Percentiles rank a stretch among this genome's conserved stretches.
Conservation (phyloP, 768 basidiomycete species). For the Ramaria rubella region DNA sequence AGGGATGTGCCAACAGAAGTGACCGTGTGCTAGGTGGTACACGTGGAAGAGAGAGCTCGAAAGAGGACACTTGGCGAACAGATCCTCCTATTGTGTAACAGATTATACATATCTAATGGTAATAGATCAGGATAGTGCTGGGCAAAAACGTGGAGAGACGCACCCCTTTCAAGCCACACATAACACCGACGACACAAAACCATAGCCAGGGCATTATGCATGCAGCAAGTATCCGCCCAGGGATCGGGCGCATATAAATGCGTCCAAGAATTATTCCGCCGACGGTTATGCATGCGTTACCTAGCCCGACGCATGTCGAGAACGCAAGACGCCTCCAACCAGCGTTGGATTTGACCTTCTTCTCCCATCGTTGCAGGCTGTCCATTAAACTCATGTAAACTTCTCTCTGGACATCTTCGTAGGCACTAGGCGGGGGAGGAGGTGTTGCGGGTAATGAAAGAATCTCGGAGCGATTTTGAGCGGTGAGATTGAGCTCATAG, state of each 20-base stretch:
- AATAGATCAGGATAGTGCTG: not conserved
- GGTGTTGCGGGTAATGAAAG: not conserved
- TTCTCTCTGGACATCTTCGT: not conserved
- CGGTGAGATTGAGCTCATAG: not conserved
- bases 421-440: not conserved
- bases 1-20: not conserved
- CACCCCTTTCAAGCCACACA: not conserved
- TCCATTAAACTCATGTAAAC: not conserved
- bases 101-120: not conserved
- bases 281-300: not conserved
- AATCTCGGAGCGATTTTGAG: not conserved
- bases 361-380: not conserved
- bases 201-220: not conserved
- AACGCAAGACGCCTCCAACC: not conserved
- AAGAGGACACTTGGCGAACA: slow-evolving; percentile 1
- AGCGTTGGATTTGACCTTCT: not conserved
- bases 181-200: not conserved
- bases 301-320: not conserved
- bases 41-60: not conserved
- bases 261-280: not conserved
- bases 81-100: not conserved
- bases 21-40: not conserved
- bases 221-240: not conserved
- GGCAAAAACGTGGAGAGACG: not conserved
- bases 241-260: not conserved